phyloP scores from a whole-genome alignment of 2,329 filamentous ascomycete species.

The Xylaria polymorpha region DNA sequence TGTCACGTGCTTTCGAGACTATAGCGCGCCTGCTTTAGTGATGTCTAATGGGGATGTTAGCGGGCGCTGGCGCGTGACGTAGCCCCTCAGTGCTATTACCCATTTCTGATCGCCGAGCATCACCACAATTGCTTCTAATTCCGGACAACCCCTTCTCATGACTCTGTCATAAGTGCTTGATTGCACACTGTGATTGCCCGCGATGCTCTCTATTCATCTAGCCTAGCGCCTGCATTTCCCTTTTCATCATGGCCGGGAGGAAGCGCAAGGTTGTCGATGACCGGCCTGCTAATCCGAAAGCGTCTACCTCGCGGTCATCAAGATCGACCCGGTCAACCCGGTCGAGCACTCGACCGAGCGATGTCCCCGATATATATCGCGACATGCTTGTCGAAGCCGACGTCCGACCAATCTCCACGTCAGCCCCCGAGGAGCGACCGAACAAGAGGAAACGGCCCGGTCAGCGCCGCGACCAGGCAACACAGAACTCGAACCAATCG shows the following conservation, averaged over 20 bases:
- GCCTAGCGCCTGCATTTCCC: background rate
- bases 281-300: slow-evolving; percentile 35
- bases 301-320: slow-evolving; percentile 40
- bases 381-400: slow-evolving; percentile 64
- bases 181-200: background rate
- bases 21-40: slow-evolving; percentile 8
- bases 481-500: slow-evolving; percentile 30
- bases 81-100: slow-evolving; percentile 21
- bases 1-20: slow-evolving; percentile 14
- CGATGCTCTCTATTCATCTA: background rate
- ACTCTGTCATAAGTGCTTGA: background rate
- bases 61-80: slow-evolving; percentile 34
- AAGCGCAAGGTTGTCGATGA: slow-evolving; percentile 44
- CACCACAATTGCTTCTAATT: background rate
- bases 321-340: slow-evolving; percentile 47
- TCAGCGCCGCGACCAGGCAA: slow-evolving; percentile 46
- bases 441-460: slow-evolving; percentile 56
- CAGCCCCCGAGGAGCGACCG: slow-evolving; percentile 53
- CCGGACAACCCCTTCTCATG: background rate
- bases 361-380: slow-evolving; percentile 57
- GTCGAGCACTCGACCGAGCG: slow-evolving; percentile 42
- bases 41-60: background rate
- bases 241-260: slow-evolving; percentile 45
- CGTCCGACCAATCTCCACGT: slow-evolving; percentile 48
- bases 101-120: slow-evolving; percentile 3